These are phyloP conservation scores for Arachis hypogaea DNA, from an alignment of 306 rosid genomes.

Conservation along the genomic window DNA sequence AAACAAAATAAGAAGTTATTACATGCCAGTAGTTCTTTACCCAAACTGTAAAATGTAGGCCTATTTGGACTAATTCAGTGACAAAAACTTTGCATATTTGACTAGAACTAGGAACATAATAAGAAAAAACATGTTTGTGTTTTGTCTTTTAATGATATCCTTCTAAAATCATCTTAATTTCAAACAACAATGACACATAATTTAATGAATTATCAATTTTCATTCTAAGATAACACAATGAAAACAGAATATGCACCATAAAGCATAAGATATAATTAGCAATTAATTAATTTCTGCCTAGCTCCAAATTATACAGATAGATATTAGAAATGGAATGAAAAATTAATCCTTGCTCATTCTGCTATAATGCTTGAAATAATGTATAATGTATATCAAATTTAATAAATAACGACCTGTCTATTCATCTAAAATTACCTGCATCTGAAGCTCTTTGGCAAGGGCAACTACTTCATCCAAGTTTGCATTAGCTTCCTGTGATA, in stretches of 20 bases:
- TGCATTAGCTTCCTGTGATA: conserved; percentile 76
- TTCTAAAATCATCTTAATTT: not conserved
- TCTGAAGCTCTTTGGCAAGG: conserved; percentile 88
- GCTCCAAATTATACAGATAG: not conserved
- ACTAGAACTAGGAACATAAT: not conserved
- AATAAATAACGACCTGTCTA: conserved; percentile 4
- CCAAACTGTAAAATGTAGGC: not conserved
- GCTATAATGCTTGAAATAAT: not conserved
- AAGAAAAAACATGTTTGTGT: not conserved
- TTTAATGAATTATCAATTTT: not conserved
- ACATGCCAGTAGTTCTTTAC: conserved; percentile 18
- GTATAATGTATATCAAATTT: not conserved
- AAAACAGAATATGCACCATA: not conserved
- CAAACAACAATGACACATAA: not conserved
- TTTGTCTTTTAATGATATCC: not conserved
- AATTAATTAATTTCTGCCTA: not conserved
- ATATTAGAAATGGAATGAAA: conserved; percentile 2
- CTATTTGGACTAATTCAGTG: not conserved
- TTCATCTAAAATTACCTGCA: conserved; percentile 59
- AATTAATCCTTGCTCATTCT: not conserved
- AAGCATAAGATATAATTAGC: not conserved
- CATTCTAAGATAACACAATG: not conserved
- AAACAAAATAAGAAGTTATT: conserved; percentile 6
- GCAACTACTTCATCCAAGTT: conserved; percentile 95
- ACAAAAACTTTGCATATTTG: not conserved